Base-by-base conservation (phyloP, 768 basidiomycete species). In the Fistulinella prunicolor region DNA sequence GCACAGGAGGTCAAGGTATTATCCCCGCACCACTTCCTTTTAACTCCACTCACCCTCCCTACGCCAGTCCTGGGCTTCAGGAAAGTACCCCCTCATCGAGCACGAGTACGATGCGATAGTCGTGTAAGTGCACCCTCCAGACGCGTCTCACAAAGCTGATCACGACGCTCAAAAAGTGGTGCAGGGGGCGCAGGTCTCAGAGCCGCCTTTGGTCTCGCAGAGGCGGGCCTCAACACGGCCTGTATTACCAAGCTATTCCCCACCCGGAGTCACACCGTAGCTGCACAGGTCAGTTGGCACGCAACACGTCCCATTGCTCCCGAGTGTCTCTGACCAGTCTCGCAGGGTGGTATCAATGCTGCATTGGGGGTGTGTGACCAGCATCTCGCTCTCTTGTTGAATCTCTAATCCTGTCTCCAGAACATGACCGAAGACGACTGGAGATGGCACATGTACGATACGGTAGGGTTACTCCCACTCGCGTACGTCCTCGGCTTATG, bases 341-440 rank as follows among this genome's bases (percentile, higher is more conserved):
- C 22, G 42, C 53, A 93, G 86, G 96, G 96, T 59, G 96, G 96
- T 67, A 94, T 99, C 69, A 99, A 99, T 73, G 96, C 94, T 60
- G 94, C 94, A 45, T 81, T 96, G 44, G 94, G 94, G 56, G 90
- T 93, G 66, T 59, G 84, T 76, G 10, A 34, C 17, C 55, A 47
- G 17, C 2, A 29, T 42, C 8, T 36, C 36, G 38, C 46, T 20
- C 13, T 40, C 22, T 50, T 2, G 53, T 58, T 44, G 19, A 54
- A 38, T 10, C 34, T 19, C 48, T 45, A 29, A 39, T 24, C 19
- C 19, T 29, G 13, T 38, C 24, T 42, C 28, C 64, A 92, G 85
- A 96, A 97, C 74, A 94, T 98, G 94, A 96, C 94, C 4, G 96
- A 99, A 73, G 96, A 98, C 63, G 94, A 98, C 67, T 98, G 94